Base-by-base conservation (phyloP, 2,329 filamentous ascomycete genomes). In the Triangularia verruculosa region DNA sequence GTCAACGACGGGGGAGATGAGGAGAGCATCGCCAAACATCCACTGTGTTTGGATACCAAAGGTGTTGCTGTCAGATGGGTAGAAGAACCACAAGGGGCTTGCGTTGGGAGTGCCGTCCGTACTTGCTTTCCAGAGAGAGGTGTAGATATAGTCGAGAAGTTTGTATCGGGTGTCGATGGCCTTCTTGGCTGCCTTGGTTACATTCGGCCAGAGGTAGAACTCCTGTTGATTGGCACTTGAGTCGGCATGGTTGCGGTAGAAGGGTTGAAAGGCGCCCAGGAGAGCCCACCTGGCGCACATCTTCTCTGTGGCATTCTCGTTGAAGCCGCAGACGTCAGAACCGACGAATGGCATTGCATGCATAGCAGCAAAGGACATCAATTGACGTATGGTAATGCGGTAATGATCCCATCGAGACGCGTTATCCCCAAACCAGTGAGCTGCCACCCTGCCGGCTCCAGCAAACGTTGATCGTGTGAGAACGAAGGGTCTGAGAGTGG, bases 291-390 rank as follows among this genome's bases (percentile, higher is more conserved):
- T 86, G 3, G 89, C 85, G 72, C 90, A 93, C 9, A 93, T 82
- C 39, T 84, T 78, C 72, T 89, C 86, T 9, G 83, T 87, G 0
- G 88, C 87, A 68, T 89, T 83, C n/a, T 79, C 82, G n/a, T 81
- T 88, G 72, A 90, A 96, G 0, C 92, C 92, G 70, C 92, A 96
- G 0, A 93, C 87, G 64, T 96, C 92, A 1, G 84, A 82, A 9
- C 89, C 89, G 0, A 85, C 85, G 81, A 91, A 86, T 2, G 88
- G 87, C 1, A 90, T 74, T 68, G 89, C 86, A 75, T 88, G 90
- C 62, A 91, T 78, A 2, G 86, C 79, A 0, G 84, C 79, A 56
- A 89, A 90, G 1, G 82, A 79, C 15, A 89, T 74, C 74, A 88
- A 82, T 70, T 83, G 80, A 1, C 81, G 74, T 64, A 90, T 88